phyloP scores from a whole-genome alignment of 2,329 filamentous ascomycete genomes.

The Microsporum canis region DNA sequence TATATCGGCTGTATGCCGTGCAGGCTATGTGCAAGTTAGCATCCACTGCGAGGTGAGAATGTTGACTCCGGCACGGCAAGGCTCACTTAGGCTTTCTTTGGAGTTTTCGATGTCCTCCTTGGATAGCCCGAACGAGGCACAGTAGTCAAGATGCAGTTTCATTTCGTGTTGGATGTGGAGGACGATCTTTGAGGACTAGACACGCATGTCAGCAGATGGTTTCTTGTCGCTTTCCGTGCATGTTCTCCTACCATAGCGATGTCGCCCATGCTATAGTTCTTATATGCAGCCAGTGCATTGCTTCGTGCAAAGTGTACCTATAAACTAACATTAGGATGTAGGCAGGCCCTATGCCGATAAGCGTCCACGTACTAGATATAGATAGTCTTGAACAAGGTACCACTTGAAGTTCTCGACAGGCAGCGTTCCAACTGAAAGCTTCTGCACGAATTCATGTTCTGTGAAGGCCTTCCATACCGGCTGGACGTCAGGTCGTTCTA shows the following conservation, averaged over 20 bases:
- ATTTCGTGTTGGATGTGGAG: conserved; percentile 69
- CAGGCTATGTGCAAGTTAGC: conserved; percentile 43
- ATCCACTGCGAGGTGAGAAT: background rate
- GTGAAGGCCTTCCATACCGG: conserved; percentile 64
- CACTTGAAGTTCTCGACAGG: conserved; percentile 68
- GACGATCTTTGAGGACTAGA: conserved; percentile 57
- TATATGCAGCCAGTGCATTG: conserved; percentile 76
- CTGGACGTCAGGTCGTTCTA: conserved; percentile 63
- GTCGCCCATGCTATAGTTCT: conserved; percentile 60
- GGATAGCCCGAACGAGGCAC: conserved; percentile 65
- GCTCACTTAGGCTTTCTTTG: conserved; percentile 60
- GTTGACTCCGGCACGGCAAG: background rate
- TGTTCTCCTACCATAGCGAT: conserved; percentile 51
- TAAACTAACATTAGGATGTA: conserved; percentile 14
- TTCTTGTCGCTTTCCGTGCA: background rate
- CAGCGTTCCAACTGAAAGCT: conserved; percentile 63
- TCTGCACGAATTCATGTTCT: conserved; percentile 70
- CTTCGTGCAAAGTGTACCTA: conserved; percentile 79
- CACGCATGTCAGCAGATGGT: background rate
- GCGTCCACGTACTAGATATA: conserved; percentile 55
- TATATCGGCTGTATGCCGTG: conserved; percentile 72
- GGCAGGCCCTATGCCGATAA: too few species aligned
- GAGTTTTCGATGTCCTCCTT: conserved; percentile 59
- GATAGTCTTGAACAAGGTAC: conserved; percentile 85
- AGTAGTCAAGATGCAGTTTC: conserved; percentile 70